Conservation (phyloP, 768 basidiomycete species). For the Psilocybe azurescens region DNA sequence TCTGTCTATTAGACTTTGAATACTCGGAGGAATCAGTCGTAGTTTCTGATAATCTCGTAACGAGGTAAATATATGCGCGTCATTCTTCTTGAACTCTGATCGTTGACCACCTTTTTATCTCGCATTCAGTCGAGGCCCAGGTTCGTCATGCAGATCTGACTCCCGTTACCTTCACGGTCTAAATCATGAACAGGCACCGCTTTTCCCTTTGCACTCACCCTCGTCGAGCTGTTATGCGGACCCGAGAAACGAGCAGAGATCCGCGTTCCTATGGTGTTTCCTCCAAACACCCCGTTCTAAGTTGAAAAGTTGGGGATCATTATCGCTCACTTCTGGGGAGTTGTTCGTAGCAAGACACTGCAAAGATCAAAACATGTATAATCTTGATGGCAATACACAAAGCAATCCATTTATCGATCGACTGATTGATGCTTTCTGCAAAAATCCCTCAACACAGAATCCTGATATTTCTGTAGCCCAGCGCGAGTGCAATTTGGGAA, state of each 20-base stretch:
- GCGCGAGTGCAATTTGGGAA: no score
- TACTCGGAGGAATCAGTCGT: slow-evolving; percentile 80
- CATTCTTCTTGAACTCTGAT: background rate
- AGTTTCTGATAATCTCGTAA: slow-evolving; percentile 72
- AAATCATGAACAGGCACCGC: slow-evolving; percentile 56
- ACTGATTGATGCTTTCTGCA: no score
- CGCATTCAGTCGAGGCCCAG: slow-evolving; percentile 68
- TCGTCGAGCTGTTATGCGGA: slow-evolving; percentile 76
- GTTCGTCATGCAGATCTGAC: slow-evolving; percentile 36
- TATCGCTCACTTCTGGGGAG: background rate
- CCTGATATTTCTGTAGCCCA: no score
- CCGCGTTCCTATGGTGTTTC: slow-evolving; percentile 74
- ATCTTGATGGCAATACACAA: no score
- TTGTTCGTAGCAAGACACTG: background rate
- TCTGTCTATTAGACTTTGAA: slow-evolving; percentile 57
- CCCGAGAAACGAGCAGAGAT: slow-evolving; percentile 65
- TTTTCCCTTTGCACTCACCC: slow-evolving; percentile 79
- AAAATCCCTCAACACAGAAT: no score
- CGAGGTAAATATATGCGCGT: slow-evolving; percentile 55
- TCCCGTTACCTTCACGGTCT: background rate
- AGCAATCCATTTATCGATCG: no score
- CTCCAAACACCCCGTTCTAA: slow-evolving; percentile 50
- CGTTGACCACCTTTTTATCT: slow-evolving; percentile 3
- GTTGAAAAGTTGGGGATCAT: background rate
- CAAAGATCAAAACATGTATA: background rate